Percentiles rank a stretch among this genome's conserved stretches.
Conservation (phyloP, 352 stramenopile genomes). For the Globisporangium mamillatum region DNA sequence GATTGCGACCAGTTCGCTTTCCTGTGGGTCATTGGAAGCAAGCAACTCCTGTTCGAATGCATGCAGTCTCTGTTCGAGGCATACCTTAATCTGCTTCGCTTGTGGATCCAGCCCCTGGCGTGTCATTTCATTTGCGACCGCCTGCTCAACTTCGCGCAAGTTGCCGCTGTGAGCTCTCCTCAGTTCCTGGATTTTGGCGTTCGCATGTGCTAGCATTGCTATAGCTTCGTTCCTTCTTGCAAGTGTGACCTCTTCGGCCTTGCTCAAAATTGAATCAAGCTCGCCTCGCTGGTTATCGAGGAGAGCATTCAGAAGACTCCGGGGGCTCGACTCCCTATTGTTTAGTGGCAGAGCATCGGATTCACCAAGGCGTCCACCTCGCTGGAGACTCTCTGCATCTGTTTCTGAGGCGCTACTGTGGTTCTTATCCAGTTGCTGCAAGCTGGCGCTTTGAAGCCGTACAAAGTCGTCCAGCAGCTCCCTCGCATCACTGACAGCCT, state of each 20-base stretch:
- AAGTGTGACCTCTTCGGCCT: background rate
- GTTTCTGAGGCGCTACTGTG: background rate
- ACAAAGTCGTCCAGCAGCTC: conserved; percentile 1
- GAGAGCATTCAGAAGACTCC: background rate
- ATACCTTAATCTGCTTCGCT: background rate
- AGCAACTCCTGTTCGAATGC: background rate
- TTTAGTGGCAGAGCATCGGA: background rate
- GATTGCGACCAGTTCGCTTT: background rate
- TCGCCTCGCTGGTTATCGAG: background rate
- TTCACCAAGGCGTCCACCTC: background rate
- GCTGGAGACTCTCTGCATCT: background rate
- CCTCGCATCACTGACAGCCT: background rate
- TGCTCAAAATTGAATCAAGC: background rate
- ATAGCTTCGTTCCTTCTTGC: background rate
- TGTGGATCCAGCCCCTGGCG: background rate
- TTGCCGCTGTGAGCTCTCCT: background rate
- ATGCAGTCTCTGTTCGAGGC: background rate
- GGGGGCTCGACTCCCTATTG: background rate
- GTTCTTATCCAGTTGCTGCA: background rate
- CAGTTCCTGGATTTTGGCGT: background rate
- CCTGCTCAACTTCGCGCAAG: background rate
- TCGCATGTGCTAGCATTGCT: background rate
- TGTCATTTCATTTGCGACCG: background rate
- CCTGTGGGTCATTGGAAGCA: background rate
- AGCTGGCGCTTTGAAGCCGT: background rate